These are phyloP conservation scores for Wickerhamiella dianesei DNA, from an alignment of 805 yeast genomes.

Conservation along the genomic window DNA sequence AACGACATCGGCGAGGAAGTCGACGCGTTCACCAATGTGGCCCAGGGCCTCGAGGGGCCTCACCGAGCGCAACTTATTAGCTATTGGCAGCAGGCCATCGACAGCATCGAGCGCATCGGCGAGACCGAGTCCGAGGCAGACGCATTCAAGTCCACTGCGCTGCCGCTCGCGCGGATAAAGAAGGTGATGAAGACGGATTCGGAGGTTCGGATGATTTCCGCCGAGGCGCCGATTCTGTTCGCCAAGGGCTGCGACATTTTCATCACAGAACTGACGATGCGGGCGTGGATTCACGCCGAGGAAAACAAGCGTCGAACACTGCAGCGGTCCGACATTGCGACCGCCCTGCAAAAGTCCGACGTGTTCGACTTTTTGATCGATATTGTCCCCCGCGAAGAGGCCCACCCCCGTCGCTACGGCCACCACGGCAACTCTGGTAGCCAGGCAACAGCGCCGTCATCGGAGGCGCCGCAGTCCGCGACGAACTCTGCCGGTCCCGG, in stretches of 20 bases:
- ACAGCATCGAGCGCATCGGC: constrained; percentile 57
- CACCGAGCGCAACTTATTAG: constrained; percentile 84
- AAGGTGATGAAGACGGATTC: constrained; percentile 97
- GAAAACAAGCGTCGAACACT: constrained; percentile 88
- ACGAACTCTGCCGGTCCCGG: no score
- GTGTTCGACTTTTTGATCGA: constrained; percentile 97
- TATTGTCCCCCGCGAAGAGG: constrained; percentile 85
- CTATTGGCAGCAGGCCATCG: constrained; percentile 95
- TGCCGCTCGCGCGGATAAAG: constrained; percentile 91
- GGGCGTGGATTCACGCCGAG: constrained; percentile 98
- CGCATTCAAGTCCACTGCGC: constrained; percentile 84
- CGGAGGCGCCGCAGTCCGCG: not conserved
- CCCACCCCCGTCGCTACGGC: constrained; percentile 20
- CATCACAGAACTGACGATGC: constrained; percentile 92
- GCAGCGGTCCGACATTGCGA: constrained; percentile 89
- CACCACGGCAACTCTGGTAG: not conserved
- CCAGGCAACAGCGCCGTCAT: not conserved
- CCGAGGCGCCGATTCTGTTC: constrained; percentile 94
- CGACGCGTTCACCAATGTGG: constrained; percentile 76
- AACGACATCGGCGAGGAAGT: constrained; percentile 24
- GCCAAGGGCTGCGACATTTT: constrained; percentile 97
- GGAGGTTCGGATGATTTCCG: constrained; percentile 93
- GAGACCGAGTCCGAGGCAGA: constrained; percentile 51
- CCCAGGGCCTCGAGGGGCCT: constrained; percentile 75
- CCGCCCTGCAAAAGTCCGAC: constrained; percentile 85